A percentile compares a stretch with the other conserved stretches of the same genome.
phyloP scores from a whole-genome alignment of 2,329 filamentous ascomycete species.

The Teratosphaeriaceae sp. region DNA sequence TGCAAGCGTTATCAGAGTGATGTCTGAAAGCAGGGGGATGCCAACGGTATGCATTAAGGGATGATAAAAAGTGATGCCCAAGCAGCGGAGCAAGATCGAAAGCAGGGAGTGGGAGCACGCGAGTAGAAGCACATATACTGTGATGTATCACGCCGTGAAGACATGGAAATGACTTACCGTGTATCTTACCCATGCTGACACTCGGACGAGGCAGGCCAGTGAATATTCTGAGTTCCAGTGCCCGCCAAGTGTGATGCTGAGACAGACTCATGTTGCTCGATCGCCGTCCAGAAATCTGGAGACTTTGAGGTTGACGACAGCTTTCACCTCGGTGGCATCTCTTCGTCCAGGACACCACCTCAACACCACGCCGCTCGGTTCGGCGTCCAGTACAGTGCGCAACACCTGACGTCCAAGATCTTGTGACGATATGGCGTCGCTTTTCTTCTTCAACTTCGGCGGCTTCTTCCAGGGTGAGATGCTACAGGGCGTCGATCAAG shows the following conservation, averaged over 20 bases:
- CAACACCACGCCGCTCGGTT: background rate
- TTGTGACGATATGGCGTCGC: slow-evolving; percentile 25
- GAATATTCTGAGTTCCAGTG: slow-evolving; percentile 4
- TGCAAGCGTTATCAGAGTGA: too few species aligned
- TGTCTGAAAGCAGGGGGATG: too few species aligned
- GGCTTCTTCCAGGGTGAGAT: slow-evolving; percentile 65
- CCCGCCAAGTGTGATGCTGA: slow-evolving; percentile 9
- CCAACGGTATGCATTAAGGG: too few species aligned
- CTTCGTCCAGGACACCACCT: background rate
- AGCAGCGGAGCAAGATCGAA: background rate
- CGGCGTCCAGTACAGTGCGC: background rate
- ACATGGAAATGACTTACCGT: slow-evolving; percentile 1
- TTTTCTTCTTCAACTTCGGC: slow-evolving; percentile 63
- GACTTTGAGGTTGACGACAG: background rate
- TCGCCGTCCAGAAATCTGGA: background rate
- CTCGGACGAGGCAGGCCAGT: background rate
- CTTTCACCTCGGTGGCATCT: background rate
- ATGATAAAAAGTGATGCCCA: background rate
- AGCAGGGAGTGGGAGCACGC: background rate
- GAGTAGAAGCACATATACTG: too few species aligned
- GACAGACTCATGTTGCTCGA: slow-evolving; percentile 9
- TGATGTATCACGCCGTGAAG: too few species aligned
- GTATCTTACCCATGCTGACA: background rate
- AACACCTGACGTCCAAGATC: background rate
- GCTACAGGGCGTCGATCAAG: background rate